Evolutionary conservation across 192 early-diverging fungal species (phyloP), one percentile per base, ranked within the genome.

Genomic region (Physocladia obscura): DNA sequence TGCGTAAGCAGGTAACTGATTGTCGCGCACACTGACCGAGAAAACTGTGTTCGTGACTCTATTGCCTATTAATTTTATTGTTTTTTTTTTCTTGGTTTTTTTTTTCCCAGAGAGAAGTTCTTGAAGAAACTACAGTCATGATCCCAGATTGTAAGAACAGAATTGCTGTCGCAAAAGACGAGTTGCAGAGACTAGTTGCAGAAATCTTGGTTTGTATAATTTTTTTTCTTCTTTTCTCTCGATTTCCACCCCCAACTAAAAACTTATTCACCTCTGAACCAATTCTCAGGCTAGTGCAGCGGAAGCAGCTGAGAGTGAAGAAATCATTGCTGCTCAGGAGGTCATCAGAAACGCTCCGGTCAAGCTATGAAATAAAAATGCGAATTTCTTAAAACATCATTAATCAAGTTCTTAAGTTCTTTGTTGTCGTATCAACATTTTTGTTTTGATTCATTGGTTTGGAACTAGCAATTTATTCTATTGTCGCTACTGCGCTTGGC

Each of bases 91-190:
- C n/a, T n/a, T n/a, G n/a, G n/a, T n/a, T n/a, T n/a, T 26, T 5
- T 77, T 22, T 24, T 75, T 74, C 4, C 0, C 61, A 77, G 77
- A 49, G 67, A 11, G 79, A 81, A 40, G 81, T 82, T 19, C 57
- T 82, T 34, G 79, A 82, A 47, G 81, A 82, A 52, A 82, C 81
- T 29, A 61, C 62, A 40, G 69, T 73, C 49, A 82, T 82, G 79
- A 69, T 82, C 37, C 81, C 79, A 13, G 81, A 82, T 38, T 50
- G 73, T 21, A 58, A 76, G 31, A 58, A 59, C 49, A 6, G 81
- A 0, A 51, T 82, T 1, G 51, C 37, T 13, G 62, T 51, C n/a
- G 81, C 81, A 2, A 65, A 69, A 15, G 63, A 76, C 32, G 81
- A 82, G 5, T 50, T 81, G 50, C 4, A 73, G 44, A 50, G n/a